Conservation (phyloP, 495 filamentous ascomycete species). For the Podospora didyma region DNA sequence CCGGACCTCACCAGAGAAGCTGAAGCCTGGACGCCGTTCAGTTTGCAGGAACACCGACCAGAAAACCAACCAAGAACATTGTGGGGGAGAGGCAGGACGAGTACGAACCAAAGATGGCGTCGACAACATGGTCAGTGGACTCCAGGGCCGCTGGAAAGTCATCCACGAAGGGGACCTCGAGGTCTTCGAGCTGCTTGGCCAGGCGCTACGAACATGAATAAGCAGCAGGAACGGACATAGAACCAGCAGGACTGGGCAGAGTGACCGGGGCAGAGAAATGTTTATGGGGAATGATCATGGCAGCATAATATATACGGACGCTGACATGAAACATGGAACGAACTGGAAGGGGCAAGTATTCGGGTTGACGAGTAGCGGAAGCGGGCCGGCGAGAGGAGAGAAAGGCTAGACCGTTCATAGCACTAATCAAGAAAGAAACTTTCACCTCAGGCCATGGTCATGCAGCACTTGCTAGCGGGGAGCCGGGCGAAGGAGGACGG, state of each 20-base stretch:
- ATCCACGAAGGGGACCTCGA: slow-evolving; percentile 77
- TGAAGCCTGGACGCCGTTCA: slow-evolving; percentile 59
- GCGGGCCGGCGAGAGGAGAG: background rate
- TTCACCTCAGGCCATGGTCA: background rate
- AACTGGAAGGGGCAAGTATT: background rate
- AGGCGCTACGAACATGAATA: slow-evolving; percentile 57
- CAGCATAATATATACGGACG: slow-evolving; percentile 19
- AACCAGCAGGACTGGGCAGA: slow-evolving; percentile 12
- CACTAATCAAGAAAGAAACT: background rate
- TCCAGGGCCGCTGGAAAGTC: slow-evolving; percentile 68
- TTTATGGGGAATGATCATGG: background rate
- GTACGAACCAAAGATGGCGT: slow-evolving; percentile 81
- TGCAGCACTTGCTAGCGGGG: background rate
- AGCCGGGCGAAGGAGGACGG: background rate
- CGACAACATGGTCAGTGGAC: slow-evolving; percentile 74
- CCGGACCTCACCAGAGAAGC: slow-evolving; percentile 85
- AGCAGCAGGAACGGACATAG: slow-evolving; percentile 3
- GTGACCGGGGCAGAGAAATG: background rate
- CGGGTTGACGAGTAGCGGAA: background rate
- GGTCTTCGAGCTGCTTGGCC: slow-evolving; percentile 73
- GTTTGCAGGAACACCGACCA: background rate
- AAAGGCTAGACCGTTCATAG: background rate
- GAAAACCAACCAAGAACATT: background rate
- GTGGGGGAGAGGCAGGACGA: slow-evolving; percentile 1
- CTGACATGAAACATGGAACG: background rate